Conservation (phyloP, 805 yeast genomes). For the Zygotorulaspora danielsina region DNA sequence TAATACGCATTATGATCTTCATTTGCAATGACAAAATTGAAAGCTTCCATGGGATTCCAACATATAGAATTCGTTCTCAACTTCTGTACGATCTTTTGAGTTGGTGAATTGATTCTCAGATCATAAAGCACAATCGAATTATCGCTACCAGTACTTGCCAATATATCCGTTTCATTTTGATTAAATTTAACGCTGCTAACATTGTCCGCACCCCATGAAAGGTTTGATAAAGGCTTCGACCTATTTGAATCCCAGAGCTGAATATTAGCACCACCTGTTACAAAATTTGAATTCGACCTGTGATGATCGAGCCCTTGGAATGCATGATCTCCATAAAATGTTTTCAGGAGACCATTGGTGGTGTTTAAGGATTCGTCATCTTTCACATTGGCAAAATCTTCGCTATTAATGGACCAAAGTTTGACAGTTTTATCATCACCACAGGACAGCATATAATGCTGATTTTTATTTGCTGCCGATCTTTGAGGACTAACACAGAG, state of each 20-base stretch:
- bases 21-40: constrained; percentile 81
- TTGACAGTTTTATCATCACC: constrained; percentile 88
- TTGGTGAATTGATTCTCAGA: constrained; percentile 82
- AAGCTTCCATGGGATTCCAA: constrained; percentile 99
- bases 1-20: constrained; percentile 94
- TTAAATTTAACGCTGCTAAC: constrained; percentile 79
- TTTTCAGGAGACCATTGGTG: constrained; percentile 60
- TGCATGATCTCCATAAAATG: constrained; percentile 78
- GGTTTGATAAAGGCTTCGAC: constrained; percentile 66
- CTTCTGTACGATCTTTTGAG: constrained; percentile 80
- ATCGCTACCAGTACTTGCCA: constrained; percentile 89
- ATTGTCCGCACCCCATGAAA: constrained; percentile 97
- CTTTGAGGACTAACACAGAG: constrained; percentile 61
- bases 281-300: constrained; percentile 64
- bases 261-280: constrained; percentile 86
- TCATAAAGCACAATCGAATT: constrained; percentile 89
- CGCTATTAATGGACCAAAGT: constrained; percentile 71
- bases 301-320: constrained; percentile 87
- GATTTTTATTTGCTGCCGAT: constrained; percentile 29
- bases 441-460: constrained; percentile 63
- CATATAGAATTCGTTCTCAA: constrained; percentile 80
- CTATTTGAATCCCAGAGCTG: constrained; percentile 90
- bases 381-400: constrained; percentile 41
- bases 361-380: constrained; percentile 35
- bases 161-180: constrained; percentile 78